Conservation (phyloP, 768 basidiomycete species). For the Leccinum aurantiacum region DNA sequence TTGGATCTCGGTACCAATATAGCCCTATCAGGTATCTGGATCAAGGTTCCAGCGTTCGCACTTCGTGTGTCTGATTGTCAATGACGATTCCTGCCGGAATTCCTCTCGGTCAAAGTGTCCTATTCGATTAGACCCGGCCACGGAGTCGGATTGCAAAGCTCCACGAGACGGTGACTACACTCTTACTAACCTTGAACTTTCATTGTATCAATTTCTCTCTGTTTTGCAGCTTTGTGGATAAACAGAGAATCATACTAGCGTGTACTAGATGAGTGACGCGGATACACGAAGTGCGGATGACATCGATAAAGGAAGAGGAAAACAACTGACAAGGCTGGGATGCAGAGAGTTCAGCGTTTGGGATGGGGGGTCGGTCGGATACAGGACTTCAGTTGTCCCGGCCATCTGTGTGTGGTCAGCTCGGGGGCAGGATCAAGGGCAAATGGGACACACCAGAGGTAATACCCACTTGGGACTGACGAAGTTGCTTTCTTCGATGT, state of each 20-base stretch:
- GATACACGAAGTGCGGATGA: background rate
- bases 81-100: no score
- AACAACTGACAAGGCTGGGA: constrained; percentile 14
- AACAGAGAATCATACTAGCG: background rate
- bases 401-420: constrained; percentile 62
- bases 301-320: background rate
- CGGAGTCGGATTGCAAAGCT: no score
- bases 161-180: background rate
- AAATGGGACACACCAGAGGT: background rate
- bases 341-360: constrained; percentile 67
- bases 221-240: background rate
- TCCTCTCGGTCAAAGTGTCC: background rate
- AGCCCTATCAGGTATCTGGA: no score
- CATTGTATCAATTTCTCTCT: background rate
- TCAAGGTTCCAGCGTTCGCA: no score
- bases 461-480: constrained; percentile 69
- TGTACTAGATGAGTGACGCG: background rate
- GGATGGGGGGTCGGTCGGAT: constrained; percentile 47
- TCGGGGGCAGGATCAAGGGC: background rate
- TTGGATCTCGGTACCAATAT: no score
- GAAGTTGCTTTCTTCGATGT: constrained; percentile 84
- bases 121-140: background rate
- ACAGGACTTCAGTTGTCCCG: constrained; percentile 75
- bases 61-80: no score
- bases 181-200: background rate